phyloP scores from a whole-genome alignment of 2,329 filamentous ascomycete species.

The Claviceps digitariae region DNA sequence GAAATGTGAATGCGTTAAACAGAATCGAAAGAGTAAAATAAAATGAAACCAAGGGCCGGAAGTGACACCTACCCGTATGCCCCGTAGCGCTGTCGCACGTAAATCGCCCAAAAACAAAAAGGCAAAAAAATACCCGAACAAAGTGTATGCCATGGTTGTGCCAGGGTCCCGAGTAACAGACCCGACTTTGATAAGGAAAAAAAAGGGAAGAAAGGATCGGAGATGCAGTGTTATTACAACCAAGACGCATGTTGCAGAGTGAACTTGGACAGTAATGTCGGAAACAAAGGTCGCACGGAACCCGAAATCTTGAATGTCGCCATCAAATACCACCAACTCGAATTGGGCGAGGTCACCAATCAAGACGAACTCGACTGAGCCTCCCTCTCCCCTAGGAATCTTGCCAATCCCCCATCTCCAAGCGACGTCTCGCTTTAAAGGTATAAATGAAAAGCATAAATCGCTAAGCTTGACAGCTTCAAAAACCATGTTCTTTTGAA shows the following conservation, averaged over 20 bases:
- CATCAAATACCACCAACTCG: too few species aligned
- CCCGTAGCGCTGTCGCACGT: too few species aligned
- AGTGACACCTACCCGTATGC: too few species aligned
- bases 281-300: neutral
- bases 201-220: neutral
- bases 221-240: neutral
- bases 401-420: neutral
- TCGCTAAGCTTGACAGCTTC: slow-evolving; percentile 3
- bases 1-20: too few species aligned
- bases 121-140: neutral
- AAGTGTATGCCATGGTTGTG: neutral
- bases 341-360: too few species aligned
- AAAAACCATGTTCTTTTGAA: neutral
- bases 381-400: too few species aligned
- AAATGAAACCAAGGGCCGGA: neutral
- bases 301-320: neutral
- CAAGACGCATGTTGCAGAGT: neutral
- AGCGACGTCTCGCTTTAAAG: neutral
- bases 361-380: too few species aligned
- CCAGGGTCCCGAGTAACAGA: neutral
- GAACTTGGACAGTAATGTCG: neutral
- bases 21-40: neutral
- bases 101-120: neutral
- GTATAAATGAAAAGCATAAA: slow-evolving; percentile 3
- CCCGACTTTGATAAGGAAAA: neutral